Percentiles rank a stretch among this genome's conserved stretches.
Conservation (phyloP, 1,284 basidiomycete species). For the Boletellus sp. region DNA sequence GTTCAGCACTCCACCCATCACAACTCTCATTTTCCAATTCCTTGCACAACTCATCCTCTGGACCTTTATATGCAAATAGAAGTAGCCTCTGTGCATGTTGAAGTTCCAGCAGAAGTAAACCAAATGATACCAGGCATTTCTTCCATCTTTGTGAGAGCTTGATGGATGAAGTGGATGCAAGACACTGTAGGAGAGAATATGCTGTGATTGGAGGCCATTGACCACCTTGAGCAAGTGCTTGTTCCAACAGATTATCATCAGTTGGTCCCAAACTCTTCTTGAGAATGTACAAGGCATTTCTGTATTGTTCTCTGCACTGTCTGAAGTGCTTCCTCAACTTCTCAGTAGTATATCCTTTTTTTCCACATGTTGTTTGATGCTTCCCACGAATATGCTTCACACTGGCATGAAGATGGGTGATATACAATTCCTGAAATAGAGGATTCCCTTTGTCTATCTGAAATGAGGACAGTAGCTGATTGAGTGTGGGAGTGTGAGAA, state of each 20-base stretch:
- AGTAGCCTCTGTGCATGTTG: slow-evolving; percentile 26
- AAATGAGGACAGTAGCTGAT: background rate
- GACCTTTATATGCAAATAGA: background rate
- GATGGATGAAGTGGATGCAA: slow-evolving; percentile 14
- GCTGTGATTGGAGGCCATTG: slow-evolving; percentile 26
- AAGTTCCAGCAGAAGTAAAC: slow-evolving; percentile 25
- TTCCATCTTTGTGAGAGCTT: slow-evolving; percentile 26
- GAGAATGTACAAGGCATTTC: background rate
- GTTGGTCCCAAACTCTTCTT: background rate
- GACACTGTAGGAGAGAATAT: slow-evolving; percentile 22
- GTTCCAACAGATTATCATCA: background rate
- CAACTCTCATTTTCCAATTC: too few relatives aligned
- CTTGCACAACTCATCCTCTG: too few relatives aligned
- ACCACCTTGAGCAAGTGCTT: background rate
- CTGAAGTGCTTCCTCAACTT: background rate
- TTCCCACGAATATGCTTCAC: too few relatives aligned
- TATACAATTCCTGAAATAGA: background rate
- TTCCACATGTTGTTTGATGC: rapidly evolving
- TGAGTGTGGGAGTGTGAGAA: background rate
- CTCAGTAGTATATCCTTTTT: background rate
- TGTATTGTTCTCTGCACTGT: background rate
- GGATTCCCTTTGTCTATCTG: background rate
- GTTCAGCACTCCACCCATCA: too few relatives aligned
- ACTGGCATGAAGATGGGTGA: background rate
- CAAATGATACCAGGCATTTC: slow-evolving; percentile 23